Percentiles rank a stretch among this genome's conserved stretches.
These are phyloP conservation scores for Fusarium duplospermum DNA, from an alignment of 2,329 filamentous ascomycete genomes.

Conservation along the genomic window DNA sequence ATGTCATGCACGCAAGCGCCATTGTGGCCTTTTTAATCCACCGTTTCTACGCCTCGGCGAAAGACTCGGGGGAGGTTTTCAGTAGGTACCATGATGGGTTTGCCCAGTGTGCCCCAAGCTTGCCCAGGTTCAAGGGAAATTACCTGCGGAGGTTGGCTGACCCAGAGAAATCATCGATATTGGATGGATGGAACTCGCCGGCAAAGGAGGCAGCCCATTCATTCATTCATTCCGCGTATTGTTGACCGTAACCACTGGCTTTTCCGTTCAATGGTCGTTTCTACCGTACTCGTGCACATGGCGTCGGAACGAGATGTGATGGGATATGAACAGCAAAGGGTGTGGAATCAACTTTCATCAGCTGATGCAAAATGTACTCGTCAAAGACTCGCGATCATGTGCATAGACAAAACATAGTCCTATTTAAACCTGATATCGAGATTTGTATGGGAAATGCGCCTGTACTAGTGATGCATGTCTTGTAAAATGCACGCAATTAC, in stretches of 20 bases:
- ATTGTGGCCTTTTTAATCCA: neutral
- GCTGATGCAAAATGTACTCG: neutral
- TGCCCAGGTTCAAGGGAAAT: conserved; percentile 28
- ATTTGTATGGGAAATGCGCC: neutral
- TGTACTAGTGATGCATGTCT: neutral
- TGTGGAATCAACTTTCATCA: neutral
- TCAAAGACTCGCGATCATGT: neutral
- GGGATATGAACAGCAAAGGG: neutral
- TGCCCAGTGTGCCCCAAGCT: neutral
- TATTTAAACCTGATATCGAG: neutral
- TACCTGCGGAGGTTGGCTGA: conserved; percentile 21
- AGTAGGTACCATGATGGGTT: neutral
- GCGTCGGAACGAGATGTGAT: neutral
- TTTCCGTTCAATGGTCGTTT: neutral
- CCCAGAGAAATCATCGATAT: conserved; percentile 1
- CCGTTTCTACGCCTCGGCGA: neutral
- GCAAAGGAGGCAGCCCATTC: conserved; percentile 5
- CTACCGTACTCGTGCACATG: neutral
- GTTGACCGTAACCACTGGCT: neutral
- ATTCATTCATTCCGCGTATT: neutral
- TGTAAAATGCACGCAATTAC: neutral
- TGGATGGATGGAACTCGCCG: neutral
- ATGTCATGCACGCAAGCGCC: neutral
- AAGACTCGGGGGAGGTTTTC: neutral
- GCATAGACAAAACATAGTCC: neutral